Evolutionary conservation across 2,329 filamentous ascomycete species (phyloP), one percentile per base, ranked within the genome.

Genomic region (Xylariaceae sp.): DNA sequence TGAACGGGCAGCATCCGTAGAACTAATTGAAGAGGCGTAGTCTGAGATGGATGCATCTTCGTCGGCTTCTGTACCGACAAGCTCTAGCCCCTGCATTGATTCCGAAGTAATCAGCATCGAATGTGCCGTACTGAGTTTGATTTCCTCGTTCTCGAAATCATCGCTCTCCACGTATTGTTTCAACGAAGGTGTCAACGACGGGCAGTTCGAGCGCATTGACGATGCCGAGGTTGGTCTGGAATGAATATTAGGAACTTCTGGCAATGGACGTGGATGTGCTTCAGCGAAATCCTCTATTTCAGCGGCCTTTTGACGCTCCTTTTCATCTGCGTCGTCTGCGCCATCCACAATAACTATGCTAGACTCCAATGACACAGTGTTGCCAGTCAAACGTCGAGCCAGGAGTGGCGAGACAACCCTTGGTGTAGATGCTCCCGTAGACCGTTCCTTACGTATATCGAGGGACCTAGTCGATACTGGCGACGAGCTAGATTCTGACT

Each of bases 181-280:
- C 51, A 73, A 55, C 6, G 71, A 73, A 6, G 71, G 69, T 9
- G 71, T 73, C 18, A 73, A 59, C 2, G 71, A 73, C 34, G 70
- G 70, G 23, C 71, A 72, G 49, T 57, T 68, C 4, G 71, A 73
- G 23, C 64, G 60, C 2, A 70, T 45, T 8, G 71, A 72, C 8
- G 65, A 70, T 17, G 60, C 64, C 1, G 71, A 73, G 6, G 64
- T 50, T 47, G 63, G 66, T 41, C 67, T 67, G 37, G 65, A 61
- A 23, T 59, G 56, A n/a, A 47, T 13, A 17, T 56, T 64, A 2
- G 70, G 71, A 11, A 68, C 58, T n/a, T 72, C 67, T 7, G 70
- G 70, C 11, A 72, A 54, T n/a, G 70, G 69, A 30, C 69, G 69
- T 50, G 67, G 64, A 41, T 65, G 54, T 8, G 65, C 47, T 8